Evolutionary conservation across 2,329 filamentous ascomycete genomes (phyloP).

Genomic region (Lanzia echinophila): DNA sequence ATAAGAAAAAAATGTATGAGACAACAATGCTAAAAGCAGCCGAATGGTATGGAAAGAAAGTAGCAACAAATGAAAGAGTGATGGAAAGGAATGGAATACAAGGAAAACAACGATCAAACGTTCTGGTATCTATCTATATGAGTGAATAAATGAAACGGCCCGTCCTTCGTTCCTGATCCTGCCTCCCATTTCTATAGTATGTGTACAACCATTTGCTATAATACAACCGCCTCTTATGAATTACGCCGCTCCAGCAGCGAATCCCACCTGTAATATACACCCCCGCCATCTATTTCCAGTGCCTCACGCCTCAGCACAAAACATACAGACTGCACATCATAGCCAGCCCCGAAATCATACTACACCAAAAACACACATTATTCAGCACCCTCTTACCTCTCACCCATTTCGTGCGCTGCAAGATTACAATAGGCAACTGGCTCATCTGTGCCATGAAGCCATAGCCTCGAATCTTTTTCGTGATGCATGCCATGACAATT

Average conservation of each 20-base stretch:
- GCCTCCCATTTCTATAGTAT: background rate
- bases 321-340: conserved; percentile 9
- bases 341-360: conserved; percentile 80
- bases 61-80: no score
- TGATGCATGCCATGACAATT: conserved; percentile 96
- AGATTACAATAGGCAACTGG: conserved; percentile 88
- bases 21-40: no score
- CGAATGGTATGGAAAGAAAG: no score
- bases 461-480: conserved; percentile 91
- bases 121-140: background rate
- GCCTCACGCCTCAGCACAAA: background rate
- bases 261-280: no score
- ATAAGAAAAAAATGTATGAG: no score
- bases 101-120: background rate
- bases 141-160: background rate
- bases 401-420: conserved; percentile 76
- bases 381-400: conserved; percentile 71
- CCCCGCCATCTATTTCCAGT: background rate
- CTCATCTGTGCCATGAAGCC: conserved; percentile 94
- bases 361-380: conserved; percentile 85
- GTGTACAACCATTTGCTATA: background rate
- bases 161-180: background rate
- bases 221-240: background rate
- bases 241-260: no score
- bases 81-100: background rate